Base-by-base conservation (phyloP, 1,139 yeast species). In the Barnettozyma hawaiiensis region DNA sequence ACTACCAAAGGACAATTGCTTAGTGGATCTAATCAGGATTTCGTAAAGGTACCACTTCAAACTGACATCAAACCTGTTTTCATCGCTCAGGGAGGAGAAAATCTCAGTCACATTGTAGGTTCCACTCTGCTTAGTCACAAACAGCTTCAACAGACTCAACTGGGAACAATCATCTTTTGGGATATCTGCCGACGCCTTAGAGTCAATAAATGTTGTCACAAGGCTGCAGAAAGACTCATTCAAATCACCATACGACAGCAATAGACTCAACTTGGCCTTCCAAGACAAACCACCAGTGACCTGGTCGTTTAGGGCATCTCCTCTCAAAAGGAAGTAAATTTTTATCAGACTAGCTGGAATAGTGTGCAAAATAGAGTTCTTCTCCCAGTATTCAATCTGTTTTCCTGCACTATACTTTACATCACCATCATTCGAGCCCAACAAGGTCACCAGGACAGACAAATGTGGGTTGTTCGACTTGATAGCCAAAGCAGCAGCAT, bases 381-480 rank as follows among this genome's bases (percentile, higher is more conserved):
- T 63, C 12, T 60, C 58, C 97, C 97, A 90, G 39, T 73, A 76
- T 3, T 66, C 64, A 19, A 90, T 62, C 60, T 89, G 96, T 29
- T 65, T 62, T 7, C 58, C 52, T 0, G 96, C 90, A 43, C 77
- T 66, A 1, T 57, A 55, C 44, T 73, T 69, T 2, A 84, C 79
- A 1, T 71, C 67, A 1, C 70, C 69, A 52, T 81, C 85, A 50
- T 82, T 80, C 0, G 92, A 75, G 34, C 85, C 95, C 12, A 84
- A 63, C 39, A 85, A 63, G 0, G 96, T 73, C n/a, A 90, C 62
- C 22, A 86, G 56, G 0, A 76, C 78, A 0, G 95, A 78, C 28
- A 90, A 63, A 59, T 89, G 96, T 9, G 73, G 64, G 54, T 84
- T 83, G 11, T 71, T 71, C 0, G 82, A 63, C 19, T 71, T 66